Evolutionary conservation across 768 basidiomycete species (phyloP).

Genomic region (Ramaria sp.): DNA sequence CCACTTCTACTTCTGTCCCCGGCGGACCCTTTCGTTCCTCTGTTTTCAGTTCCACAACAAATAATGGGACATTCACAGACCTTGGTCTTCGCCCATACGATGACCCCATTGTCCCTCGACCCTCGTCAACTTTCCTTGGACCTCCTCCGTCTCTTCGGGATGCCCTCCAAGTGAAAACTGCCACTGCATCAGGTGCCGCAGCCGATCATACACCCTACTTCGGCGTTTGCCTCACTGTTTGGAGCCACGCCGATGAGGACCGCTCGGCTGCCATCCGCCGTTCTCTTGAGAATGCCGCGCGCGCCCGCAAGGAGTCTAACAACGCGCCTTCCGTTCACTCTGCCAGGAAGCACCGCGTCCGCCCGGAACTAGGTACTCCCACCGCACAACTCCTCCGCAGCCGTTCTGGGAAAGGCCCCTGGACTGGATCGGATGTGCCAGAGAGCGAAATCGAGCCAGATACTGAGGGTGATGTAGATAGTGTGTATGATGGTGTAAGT

Average conservation of each 20-base stretch:
- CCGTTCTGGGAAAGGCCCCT: conserved; percentile 35
- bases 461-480: conserved; percentile 61
- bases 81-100: conserved; percentile 65
- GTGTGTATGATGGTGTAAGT: conserved; percentile 48
- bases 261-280: conserved; percentile 76
- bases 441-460: conserved; percentile 37
- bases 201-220: conserved; percentile 46
- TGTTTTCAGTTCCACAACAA: conserved; percentile 47
- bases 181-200: conserved; percentile 12
- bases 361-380: conserved; percentile 17
- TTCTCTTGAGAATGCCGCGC: conserved; percentile 62
- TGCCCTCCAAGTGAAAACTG: conserved; percentile 21
- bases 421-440: conserved; percentile 46
- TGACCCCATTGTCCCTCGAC: conserved; percentile 63
- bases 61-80: conserved; percentile 23
- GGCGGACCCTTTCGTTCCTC: conserved; percentile 50
- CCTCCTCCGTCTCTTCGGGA: conserved; percentile 46
- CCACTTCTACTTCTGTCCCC: conserved; percentile 62
- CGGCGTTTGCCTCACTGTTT: conserved; percentile 88
- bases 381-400: conserved; percentile 44
- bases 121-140: conserved; percentile 72
- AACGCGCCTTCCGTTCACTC: conserved; percentile 62
- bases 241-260: conserved; percentile 90
- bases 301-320: conserved; percentile 58
- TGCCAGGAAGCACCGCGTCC: conserved; percentile 37